These are phyloP conservation scores for Leccinum subfulvum DNA, from an alignment of 1,284 basidiomycete species.

Conservation along the genomic window DNA sequence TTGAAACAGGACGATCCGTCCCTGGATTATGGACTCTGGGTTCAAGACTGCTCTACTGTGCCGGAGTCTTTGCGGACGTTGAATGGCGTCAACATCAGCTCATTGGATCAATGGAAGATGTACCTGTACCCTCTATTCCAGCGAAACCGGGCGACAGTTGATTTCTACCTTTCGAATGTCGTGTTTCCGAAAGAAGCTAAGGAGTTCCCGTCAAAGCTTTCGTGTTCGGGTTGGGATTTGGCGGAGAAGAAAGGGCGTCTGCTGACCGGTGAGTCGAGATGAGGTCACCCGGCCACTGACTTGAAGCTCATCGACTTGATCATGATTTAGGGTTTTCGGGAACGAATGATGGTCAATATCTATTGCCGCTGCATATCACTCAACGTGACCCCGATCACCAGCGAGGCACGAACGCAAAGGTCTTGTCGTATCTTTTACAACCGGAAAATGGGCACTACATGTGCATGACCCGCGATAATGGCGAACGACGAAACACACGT, in stretches of 20 bases:
- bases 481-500: constrained; percentile 27
- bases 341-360: constrained; percentile 52
- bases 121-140: constrained; percentile 33
- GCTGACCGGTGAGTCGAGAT: constrained; percentile 19
- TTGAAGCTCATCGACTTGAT: not conserved
- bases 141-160: no score
- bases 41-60: constrained; percentile 13
- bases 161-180: constrained; percentile 37
- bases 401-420: constrained; percentile 49
- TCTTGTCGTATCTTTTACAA: constrained; percentile 45
- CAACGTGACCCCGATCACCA: constrained; percentile 45
- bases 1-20: no score
- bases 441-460: constrained; percentile 44
- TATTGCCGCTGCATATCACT: constrained; percentile 46
- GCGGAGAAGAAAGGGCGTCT: constrained; percentile 37
- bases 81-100: constrained; percentile 43
- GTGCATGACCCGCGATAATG: constrained; percentile 22
- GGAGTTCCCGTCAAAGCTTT: constrained; percentile 20
- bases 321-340: constrained; percentile 42
- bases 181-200: constrained; percentile 36
- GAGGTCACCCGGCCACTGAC: not conserved
- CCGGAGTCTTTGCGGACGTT: constrained; percentile 33
- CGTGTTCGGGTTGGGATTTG: constrained; percentile 54
- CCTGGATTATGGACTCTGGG: no score
- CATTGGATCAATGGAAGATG: constrained; percentile 35